Percentiles rank a stretch among this genome's conserved stretches.
phyloP scores from a whole-genome alignment of 2,329 filamentous ascomycete genomes.

The Fusarium sp. region DNA sequence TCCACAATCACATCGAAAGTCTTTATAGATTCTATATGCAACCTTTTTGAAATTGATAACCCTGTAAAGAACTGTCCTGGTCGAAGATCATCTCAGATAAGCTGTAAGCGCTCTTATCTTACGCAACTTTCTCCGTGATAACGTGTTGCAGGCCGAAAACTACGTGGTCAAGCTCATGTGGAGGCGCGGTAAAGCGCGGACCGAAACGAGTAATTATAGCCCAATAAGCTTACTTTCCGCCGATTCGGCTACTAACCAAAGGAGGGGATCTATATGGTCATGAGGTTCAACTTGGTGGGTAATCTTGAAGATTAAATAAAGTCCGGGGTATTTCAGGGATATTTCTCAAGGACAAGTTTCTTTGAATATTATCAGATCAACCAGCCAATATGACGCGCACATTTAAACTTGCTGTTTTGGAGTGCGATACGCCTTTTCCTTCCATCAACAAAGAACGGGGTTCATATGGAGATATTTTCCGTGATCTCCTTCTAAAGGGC shows the following conservation, averaged over 20 bases:
- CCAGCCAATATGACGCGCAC: conserved; percentile 40
- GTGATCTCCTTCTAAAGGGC: conserved; percentile 47
- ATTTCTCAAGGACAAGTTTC: conserved; percentile 3
- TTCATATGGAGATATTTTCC: conserved; percentile 53
- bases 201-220: conserved; percentile 32
- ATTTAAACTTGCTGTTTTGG: conserved; percentile 50
- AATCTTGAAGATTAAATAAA: conserved; percentile 7
- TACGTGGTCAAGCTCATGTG: conserved; percentile 24
- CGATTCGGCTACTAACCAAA: conserved; percentile 22
- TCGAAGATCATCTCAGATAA: too few species aligned
- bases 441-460: conserved; percentile 47
- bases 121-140: too few species aligned
- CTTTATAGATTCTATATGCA: too few species aligned
- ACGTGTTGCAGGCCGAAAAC: neutral
- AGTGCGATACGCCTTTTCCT: conserved; percentile 53
- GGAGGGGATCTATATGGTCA: conserved; percentile 28
- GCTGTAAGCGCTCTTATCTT: too few species aligned
- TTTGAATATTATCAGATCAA: neutral
- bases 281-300: conserved; percentile 14
- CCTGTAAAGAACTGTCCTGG: too few species aligned
- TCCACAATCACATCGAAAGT: too few species aligned
- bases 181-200: conserved; percentile 47
- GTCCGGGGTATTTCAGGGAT: neutral
- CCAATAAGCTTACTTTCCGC: conserved; percentile 46
- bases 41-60: too few species aligned